Evolutionary conservation across 768 basidiomycete genomes (phyloP), one percentile per base, ranked within the genome.

Genomic region (Agaricus blazei): DNA sequence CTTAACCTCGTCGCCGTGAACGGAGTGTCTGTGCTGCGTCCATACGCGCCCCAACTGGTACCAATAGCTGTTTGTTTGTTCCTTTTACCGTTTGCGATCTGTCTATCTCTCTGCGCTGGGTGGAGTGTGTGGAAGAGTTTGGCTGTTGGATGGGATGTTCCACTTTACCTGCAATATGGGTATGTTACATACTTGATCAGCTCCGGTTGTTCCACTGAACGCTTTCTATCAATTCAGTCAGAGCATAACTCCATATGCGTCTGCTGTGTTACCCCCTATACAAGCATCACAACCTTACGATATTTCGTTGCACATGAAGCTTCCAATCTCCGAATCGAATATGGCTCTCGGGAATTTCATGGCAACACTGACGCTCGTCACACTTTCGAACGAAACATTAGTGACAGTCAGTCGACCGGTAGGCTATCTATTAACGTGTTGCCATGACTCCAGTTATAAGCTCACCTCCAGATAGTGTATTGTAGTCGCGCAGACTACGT

Each of bases 291-390:
- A 92, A 59, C 80, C 80, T n/a, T 93, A 93, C 54, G 83, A 90
- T 59, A 72, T 93, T 49, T 83, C 83, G 43, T 69, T 93, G 14
- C 79, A 82, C 51, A 72, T 93, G 14, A 67, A 72, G 28, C 73
- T 93, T 6, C 91, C 91, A 9, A 74, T 81, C 3, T 78, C 79
- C 15, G 81, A 84, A 56, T 68, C 83, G 23, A 93, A 90, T 69
- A 72, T 80, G 62, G 83, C 74, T 3, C 80, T 93, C 2, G 91
- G 91, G 41, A 93, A 93, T 67, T 93, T 93, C 68, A 93, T 93
- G 91, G 73, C 82, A 4, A 78, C 75, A 43, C 65, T 93, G 36
- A 82, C 77, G 1, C 68, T 93, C 27, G 73, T 71, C 2, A 83
- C 84, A 0, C 61, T 74, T 28, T 75, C 76, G 15, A 91, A 91